Evolutionary conservation across 2,329 filamentous ascomycete species (phyloP).

Genomic region (Aspergillus carbonarius): DNA sequence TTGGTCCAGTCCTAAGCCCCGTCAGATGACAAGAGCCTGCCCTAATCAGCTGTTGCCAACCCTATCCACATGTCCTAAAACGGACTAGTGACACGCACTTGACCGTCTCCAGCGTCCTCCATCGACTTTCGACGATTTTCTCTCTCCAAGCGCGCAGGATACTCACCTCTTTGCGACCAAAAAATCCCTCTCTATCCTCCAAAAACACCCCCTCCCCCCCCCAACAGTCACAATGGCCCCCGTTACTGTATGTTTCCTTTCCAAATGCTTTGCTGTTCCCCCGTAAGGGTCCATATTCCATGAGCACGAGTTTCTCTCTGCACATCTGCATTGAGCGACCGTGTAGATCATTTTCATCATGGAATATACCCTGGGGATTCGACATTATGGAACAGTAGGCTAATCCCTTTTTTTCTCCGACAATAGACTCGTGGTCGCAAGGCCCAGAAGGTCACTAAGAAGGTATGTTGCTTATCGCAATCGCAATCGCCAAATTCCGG

Average conservation of each 20-base stretch:
- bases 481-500: background rate
- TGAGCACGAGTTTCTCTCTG: slow-evolving; percentile 21
- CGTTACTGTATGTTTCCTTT: slow-evolving; percentile 73
- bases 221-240: slow-evolving; percentile 71
- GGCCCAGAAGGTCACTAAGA: slow-evolving; percentile 51
- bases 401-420: slow-evolving; percentile 63
- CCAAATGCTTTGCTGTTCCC: slow-evolving; percentile 91
- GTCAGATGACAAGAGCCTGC: slow-evolving; percentile 16
- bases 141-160: slow-evolving; percentile 70
- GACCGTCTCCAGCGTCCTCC: slow-evolving; percentile 29
- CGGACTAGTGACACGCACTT: slow-evolving; percentile 29
- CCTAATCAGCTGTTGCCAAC: slow-evolving; percentile 18
- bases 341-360: slow-evolving; percentile 1
- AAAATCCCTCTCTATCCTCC: slow-evolving; percentile 28
- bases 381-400: slow-evolving; percentile 77
- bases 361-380: slow-evolving; percentile 21
- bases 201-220: slow-evolving; percentile 31
- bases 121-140: slow-evolving; percentile 28
- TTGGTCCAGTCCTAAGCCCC: background rate
- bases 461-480: slow-evolving; percentile 36
- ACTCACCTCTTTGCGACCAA: slow-evolving; percentile 76
- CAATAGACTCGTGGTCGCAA: slow-evolving; percentile 47
- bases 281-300: slow-evolving; percentile 39
- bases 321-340: background rate
- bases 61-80: slow-evolving; percentile 16